These are phyloP conservation scores for Drosera capensis DNA, from an alignment of 148 eudicot genomes.

Conservation along the genomic window DNA sequence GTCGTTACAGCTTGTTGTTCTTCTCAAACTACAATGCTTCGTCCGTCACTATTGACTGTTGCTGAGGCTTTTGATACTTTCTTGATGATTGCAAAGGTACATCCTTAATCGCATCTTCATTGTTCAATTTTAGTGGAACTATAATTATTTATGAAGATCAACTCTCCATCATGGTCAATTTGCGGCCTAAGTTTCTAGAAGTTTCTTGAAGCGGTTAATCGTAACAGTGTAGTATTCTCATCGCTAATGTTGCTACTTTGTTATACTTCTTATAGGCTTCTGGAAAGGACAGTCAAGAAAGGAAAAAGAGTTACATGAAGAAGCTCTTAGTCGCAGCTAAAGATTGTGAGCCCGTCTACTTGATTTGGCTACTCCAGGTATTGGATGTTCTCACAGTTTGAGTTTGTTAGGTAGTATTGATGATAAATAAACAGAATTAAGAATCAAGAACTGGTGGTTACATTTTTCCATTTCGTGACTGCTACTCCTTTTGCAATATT, in stretches of 20 bases:
- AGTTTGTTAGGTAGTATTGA: too few species aligned
- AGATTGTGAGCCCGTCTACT: constrained; percentile 87
- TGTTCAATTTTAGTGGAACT: neutral
- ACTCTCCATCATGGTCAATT: neutral
- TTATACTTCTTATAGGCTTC: constrained; percentile 48
- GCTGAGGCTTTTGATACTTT: constrained; percentile 67
- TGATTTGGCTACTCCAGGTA: constrained; percentile 92
- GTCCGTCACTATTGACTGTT: constrained; percentile 65
- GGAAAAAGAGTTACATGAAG: constrained; percentile 79
- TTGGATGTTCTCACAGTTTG: too few species aligned
- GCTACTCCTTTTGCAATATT: too few species aligned
- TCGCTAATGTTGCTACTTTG: constrained; percentile 65
- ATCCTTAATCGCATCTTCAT: too few species aligned
- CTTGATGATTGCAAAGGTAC: constrained; percentile 63
- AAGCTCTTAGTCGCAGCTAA: constrained; percentile 76
- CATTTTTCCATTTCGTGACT: too few species aligned
- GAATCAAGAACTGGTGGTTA: too few species aligned
- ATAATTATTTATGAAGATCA: neutral
- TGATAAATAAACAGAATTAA: too few species aligned
- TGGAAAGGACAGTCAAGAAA: constrained; percentile 86
- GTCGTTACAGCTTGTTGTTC: constrained; percentile 79
- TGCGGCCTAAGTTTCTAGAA: neutral
- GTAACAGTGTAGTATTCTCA: too few species aligned
- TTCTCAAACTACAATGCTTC: constrained; percentile 66
- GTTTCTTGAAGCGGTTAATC: neutral